Conservation (phyloP, 2,329 filamentous ascomycete genomes). For the Alternaria viburni region DNA sequence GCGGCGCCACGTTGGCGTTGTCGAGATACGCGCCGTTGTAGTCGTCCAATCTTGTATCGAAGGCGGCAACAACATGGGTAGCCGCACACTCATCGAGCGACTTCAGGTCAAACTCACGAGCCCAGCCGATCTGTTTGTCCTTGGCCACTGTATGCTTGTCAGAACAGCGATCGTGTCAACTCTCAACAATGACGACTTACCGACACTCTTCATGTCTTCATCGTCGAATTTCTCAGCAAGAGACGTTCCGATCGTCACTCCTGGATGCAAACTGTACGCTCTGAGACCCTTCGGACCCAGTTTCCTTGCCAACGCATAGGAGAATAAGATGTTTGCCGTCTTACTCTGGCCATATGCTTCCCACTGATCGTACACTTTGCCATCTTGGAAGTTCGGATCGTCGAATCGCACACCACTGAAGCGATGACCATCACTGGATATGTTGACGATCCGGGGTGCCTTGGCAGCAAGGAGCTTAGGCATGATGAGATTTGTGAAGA, state of each 20-base stretch:
- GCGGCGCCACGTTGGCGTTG: slow-evolving; percentile 24
- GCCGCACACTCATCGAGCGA: slow-evolving; percentile 36
- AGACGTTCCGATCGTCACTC: slow-evolving; percentile 32
- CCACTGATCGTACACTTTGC: slow-evolving; percentile 51
- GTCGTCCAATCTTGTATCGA: slow-evolving; percentile 31
- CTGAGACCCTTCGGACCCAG: slow-evolving; percentile 28
- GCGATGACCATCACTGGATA: slow-evolving; percentile 51
- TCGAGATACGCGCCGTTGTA: slow-evolving; percentile 38
- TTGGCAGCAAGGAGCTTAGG: slow-evolving; percentile 47
- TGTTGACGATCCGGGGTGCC: slow-evolving; percentile 50
- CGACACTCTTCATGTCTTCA: slow-evolving; percentile 29
- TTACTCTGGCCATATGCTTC: slow-evolving; percentile 60
- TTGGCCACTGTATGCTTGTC: slow-evolving; percentile 11
- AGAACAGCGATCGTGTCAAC: not conserved
- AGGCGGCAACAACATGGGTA: slow-evolving; percentile 41
- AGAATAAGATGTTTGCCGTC: slow-evolving; percentile 56
- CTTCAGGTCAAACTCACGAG: slow-evolving; percentile 30
- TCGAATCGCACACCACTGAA: slow-evolving; percentile 52
- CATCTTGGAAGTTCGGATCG: slow-evolving; percentile 51
- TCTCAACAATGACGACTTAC: not conserved
- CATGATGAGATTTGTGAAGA: slow-evolving; percentile 55
- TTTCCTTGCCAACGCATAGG: slow-evolving; percentile 30
- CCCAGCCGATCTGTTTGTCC: slow-evolving; percentile 29
- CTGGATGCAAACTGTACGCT: slow-evolving; percentile 41
- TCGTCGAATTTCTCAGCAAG: slow-evolving; percentile 26